These are phyloP conservation scores for Penicillium coffeae DNA, from an alignment of 495 filamentous ascomycete species.

Conservation along the genomic window DNA sequence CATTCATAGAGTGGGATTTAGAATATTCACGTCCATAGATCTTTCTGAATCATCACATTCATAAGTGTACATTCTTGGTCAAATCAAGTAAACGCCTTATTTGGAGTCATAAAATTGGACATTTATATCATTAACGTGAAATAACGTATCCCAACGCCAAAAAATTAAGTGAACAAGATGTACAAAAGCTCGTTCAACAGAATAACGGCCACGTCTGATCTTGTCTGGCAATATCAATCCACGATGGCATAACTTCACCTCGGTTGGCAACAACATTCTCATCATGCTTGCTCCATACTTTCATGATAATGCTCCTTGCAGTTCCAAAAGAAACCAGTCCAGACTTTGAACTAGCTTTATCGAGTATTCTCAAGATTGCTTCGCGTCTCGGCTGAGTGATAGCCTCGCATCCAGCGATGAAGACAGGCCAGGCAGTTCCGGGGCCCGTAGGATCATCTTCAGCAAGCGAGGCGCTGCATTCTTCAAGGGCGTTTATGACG, in stretches of 20 bases:
- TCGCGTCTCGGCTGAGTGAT: constrained; percentile 17
- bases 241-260: constrained; percentile 25
- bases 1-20: no score
- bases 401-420: constrained; percentile 35
- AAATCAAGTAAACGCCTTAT: not conserved
- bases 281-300: constrained; percentile 29
- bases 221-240: constrained; percentile 25
- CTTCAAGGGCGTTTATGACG: constrained; percentile 23
- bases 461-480: constrained; percentile 18
- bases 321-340: constrained; percentile 22
- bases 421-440: constrained; percentile 31
- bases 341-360: constrained; percentile 21
- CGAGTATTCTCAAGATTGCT: constrained; percentile 19
- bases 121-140: no score
- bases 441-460: constrained; percentile 17
- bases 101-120: no score
- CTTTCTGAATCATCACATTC: constrained; percentile 3
- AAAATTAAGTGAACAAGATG: no score
- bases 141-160: no score
- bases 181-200: constrained; percentile 14
- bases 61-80: not conserved
- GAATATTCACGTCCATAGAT: no score
- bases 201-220: constrained; percentile 30
- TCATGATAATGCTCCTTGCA: constrained; percentile 24
- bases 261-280: constrained; percentile 20